phyloP scores from a whole-genome alignment of 2,329 filamentous ascomycete genomes.

The Emmonsiellopsis sp. region DNA sequence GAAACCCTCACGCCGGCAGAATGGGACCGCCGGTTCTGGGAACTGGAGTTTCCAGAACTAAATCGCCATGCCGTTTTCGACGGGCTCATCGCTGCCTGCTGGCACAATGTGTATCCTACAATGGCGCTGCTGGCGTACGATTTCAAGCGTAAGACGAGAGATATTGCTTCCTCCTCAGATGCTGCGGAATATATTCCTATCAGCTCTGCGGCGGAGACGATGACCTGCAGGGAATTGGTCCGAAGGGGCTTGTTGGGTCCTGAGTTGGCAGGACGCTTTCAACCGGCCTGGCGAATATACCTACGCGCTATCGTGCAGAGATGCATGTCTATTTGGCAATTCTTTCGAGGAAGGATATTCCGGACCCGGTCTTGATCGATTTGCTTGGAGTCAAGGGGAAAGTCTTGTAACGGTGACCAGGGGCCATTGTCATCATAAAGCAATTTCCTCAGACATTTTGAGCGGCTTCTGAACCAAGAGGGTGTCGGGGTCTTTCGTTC shows the following conservation, averaged over 20 bases:
- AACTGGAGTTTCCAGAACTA: slow-evolving; percentile 14
- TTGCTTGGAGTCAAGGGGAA: no score
- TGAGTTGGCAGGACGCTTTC: slow-evolving; percentile 9
- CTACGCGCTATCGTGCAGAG: slow-evolving; percentile 5
- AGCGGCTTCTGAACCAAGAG: no score
- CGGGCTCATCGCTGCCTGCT: slow-evolving; percentile 13
- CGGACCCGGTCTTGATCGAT: no score
- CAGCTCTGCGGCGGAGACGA: slow-evolving; percentile 10
- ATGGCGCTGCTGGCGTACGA: slow-evolving; percentile 15
- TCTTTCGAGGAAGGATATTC: not conserved
- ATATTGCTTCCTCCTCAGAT: not conserved
- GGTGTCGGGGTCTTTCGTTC: no score
- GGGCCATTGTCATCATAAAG: no score
- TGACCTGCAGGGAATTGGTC: slow-evolving; percentile 9
- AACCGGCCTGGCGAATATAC: slow-evolving; percentile 10
- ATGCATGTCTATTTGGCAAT: slow-evolving; percentile 8
- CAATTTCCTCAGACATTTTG: no score
- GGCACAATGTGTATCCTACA: slow-evolving; percentile 16
- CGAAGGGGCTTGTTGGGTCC: slow-evolving; percentile 10
- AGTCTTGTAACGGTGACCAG: no score
- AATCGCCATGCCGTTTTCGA: slow-evolving; percentile 12
- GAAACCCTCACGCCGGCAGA: not conserved
- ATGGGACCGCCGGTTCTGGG: slow-evolving; percentile 9
- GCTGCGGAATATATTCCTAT: slow-evolving; percentile 10
- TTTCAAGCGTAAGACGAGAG: slow-evolving; percentile 14